phyloP scores from a whole-genome alignment of 345 rosid species.

The Lepidium didymum region DNA sequence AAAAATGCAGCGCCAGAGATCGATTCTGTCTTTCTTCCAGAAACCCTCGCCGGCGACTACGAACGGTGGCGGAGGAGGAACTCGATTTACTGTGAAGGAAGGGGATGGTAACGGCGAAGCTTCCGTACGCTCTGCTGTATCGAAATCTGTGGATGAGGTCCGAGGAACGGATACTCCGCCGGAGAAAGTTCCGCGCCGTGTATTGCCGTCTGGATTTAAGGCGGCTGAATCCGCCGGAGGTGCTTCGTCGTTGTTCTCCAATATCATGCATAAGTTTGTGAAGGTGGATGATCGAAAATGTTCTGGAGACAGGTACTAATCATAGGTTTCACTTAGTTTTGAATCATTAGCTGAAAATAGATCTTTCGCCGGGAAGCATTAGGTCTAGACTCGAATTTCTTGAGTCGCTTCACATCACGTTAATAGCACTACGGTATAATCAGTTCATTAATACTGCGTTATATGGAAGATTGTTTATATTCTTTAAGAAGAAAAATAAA shows the following conservation, averaged over 20 bases:
- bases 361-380: neutral
- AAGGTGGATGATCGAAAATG: conserved; percentile 42
- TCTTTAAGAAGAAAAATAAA: neutral
- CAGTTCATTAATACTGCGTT: neutral
- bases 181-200: conserved; percentile 77
- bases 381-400: neutral
- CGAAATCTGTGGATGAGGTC: conserved; percentile 39
- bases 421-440: neutral
- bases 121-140: neutral
- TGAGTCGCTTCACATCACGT: neutral
- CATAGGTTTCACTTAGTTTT: neutral
- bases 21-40: conserved; percentile 66
- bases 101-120: neutral
- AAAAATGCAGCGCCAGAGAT: conserved; percentile 77
- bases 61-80: conserved; percentile 12
- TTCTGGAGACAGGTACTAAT: conserved; percentile 38
- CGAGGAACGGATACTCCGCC: conserved; percentile 84
- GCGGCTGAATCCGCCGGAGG: conserved; percentile 27
- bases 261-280: conserved; percentile 82
- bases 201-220: conserved; percentile 37
- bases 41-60: conserved; percentile 42
- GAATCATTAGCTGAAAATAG: neutral
- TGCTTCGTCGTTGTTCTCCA: conserved; percentile 64
- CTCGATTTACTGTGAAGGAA: conserved; percentile 24
- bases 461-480: neutral